These are phyloP conservation scores for Plasmodium knowlesi DNA, from an alignment of 169 alveolate genomes.

Conservation along the genomic window DNA sequence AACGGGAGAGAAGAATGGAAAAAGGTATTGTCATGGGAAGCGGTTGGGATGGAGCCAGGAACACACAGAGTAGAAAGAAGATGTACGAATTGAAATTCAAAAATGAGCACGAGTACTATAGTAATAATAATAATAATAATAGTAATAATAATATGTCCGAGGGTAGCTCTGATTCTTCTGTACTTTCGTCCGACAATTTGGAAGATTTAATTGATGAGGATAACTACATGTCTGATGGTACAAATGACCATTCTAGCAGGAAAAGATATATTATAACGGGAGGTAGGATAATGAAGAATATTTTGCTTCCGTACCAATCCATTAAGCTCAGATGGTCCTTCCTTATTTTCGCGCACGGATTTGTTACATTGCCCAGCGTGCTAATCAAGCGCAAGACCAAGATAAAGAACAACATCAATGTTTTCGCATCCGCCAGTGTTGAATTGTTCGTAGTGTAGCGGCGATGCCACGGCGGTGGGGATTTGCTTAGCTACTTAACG, in stretches of 20 bases:
- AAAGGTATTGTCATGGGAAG: neutral
- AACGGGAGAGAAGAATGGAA: neutral
- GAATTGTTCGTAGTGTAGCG: constrained; percentile 37
- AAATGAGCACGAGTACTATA: neutral
- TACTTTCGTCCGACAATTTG: constrained; percentile 14
- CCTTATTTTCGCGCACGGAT: constrained; percentile 31
- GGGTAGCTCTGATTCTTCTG: constrained; percentile 10
- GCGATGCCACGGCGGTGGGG: neutral
- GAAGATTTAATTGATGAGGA: constrained; percentile 34
- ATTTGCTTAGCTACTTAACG: neutral
- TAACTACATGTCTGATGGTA: constrained; percentile 16
- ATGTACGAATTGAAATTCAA: neutral
- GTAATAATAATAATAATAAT: neutral
- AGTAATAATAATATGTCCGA: neutral
- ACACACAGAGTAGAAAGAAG: neutral
- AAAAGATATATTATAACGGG: constrained; percentile 50
- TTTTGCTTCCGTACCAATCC: constrained; percentile 64
- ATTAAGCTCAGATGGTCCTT: constrained; percentile 53
- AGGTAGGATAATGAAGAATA: constrained; percentile 49
- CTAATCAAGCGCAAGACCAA: constrained; percentile 55
- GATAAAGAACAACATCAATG: constrained; percentile 59
- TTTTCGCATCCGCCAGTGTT: constrained; percentile 38
- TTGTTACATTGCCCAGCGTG: constrained; percentile 39
- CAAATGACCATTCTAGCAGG: neutral
- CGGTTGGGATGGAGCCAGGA: neutral